A percentile compares a stretch with the other conserved stretches of the same genome.
Evolutionary conservation across 176 grass and related monocot species (phyloP).

Genomic region (Bonia amplexicaulis): DNA sequence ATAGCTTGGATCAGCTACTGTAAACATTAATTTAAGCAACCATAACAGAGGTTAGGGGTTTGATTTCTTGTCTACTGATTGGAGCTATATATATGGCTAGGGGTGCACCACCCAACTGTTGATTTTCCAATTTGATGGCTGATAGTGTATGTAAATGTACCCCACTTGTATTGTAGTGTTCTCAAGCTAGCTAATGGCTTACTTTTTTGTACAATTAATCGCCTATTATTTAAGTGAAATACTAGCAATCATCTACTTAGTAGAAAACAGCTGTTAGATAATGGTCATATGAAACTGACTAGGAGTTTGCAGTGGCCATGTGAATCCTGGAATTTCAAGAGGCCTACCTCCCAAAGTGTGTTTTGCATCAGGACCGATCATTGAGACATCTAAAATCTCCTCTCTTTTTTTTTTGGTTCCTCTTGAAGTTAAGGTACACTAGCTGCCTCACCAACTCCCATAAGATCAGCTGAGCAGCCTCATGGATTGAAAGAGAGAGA

Average conservation of each 20-base stretch:
- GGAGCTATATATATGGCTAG: neutral
- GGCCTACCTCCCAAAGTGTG: neutral
- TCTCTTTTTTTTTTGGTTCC: neutral
- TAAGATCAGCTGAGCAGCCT: neutral
- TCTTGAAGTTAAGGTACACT: neutral
- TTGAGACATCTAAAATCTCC: neutral
- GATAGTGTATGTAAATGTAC: neutral
- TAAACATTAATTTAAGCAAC: neutral
- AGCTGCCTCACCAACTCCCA: neutral
- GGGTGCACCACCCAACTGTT: neutral
- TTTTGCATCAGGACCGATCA: neutral
- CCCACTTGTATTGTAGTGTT: neutral
- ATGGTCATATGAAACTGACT: neutral
- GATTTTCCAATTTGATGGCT: neutral
- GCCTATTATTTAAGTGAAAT: neutral
- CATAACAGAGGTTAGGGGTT: neutral
- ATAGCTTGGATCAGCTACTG: neutral
- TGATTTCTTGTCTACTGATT: neutral
- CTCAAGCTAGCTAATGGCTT: neutral
- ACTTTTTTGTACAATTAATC: neutral
- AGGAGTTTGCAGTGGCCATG: neutral
- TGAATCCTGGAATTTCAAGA: neutral
- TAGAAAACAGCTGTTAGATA: neutral
- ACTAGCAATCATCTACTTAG: neutral
- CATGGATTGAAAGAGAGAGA: neutral